Evolutionary conservation across 768 basidiomycete genomes (phyloP), one percentile per base, ranked within the genome.

Genomic region (Steccherinum ochraceum): DNA sequence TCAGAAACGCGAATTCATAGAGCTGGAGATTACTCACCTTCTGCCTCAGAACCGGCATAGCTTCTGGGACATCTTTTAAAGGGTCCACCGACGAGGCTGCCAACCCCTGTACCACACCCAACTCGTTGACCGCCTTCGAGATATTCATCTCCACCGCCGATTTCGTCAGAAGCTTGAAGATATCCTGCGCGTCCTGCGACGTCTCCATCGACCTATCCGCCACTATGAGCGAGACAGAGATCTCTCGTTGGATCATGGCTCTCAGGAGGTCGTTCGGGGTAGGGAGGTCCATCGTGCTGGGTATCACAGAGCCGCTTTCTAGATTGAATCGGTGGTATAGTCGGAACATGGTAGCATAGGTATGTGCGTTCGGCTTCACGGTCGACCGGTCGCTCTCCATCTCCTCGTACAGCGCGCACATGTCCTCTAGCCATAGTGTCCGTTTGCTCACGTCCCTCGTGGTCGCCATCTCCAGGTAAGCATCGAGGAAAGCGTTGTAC

Each of bases 281-380:
- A 30, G 52, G 58, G 16, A 50, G 21, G 16, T 57, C 59, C 3
- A 52, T 51, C 12, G 49, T 35, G 24, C 56, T 41, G 2, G 45
- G 45, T 10, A 54, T 42, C 7, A 59, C 46, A 2, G 51, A 5
- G 2, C 26, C 42, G 10, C 53, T 41, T 16, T 74, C 67, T 3
- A 71, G 66, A 47, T 71, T 63, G 53, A 74, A 72, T 49, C 81
- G 72, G 40, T 75, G 63, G 65, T 78, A 78, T 1, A 78, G 71
- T 25, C 79, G 67, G 12, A 92, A 71, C 78, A 89, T 83, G 16
- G 79, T 63, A 12, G 86, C 83, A 67, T 86, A 91, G 7, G 87
- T 84, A 43, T 72, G 64, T 1, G 79, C 53, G 24, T 75, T 78
- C 0, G 89, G 83, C 1, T 57, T 53, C 12, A 79, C 65, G 5